Conservation (phyloP, 345 rosid genomes). For the Citrus maxima region DNA sequence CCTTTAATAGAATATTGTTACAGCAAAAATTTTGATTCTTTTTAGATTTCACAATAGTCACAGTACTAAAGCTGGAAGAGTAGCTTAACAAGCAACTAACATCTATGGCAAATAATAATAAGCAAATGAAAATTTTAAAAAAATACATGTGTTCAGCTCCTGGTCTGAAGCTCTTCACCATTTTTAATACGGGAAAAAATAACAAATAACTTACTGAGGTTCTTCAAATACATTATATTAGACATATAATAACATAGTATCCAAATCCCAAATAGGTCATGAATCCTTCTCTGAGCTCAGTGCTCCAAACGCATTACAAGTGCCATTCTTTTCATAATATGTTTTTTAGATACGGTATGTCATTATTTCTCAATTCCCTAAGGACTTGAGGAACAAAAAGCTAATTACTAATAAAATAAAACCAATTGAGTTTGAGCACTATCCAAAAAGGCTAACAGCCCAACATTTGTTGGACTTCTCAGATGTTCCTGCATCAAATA, state of each 20-base stretch:
- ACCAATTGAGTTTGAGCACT: neutral
- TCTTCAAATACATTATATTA: neutral
- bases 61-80: neutral
- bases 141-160: neutral
- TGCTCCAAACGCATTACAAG: neutral
- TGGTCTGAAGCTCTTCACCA: neutral
- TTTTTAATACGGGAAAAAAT: neutral
- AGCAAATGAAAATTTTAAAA: neutral
- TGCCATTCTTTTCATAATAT: neutral
- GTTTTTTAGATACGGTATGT: neutral
- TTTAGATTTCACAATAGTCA: neutral
- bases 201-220: neutral
- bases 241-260: neutral
- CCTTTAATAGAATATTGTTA: neutral
- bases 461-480: neutral
- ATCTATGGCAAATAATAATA: neutral
- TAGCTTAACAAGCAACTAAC: neutral
- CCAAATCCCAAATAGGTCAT: neutral
- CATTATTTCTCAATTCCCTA: neutral
- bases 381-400: neutral
- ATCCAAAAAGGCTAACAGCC: neutral
- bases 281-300: neutral
- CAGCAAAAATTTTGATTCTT: neutral
- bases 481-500: neutral
- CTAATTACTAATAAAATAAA: neutral